Percentiles rank a stretch among this genome's conserved stretches.
These are phyloP conservation scores for Hericium coralloides DNA, from an alignment of 768 basidiomycete genomes.

Conservation along the genomic window DNA sequence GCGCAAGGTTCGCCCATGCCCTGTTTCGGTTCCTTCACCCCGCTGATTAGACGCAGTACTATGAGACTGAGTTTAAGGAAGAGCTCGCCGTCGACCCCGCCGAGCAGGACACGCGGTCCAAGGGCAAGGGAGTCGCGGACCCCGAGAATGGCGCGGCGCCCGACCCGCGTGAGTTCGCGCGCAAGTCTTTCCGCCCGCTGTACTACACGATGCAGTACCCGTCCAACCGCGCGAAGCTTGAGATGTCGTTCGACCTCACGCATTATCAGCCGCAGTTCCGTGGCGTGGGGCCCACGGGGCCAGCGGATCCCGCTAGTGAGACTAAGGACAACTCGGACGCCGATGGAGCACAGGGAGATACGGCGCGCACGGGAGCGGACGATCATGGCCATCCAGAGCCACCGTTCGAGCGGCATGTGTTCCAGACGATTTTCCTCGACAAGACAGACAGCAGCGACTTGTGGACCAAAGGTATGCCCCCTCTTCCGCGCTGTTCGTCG, in stretches of 20 bases:
- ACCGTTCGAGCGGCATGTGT: constrained; percentile 35
- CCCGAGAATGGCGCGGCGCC: constrained; percentile 16
- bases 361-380: not conserved
- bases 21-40: not conserved
- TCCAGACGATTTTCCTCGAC: constrained; percentile 43
- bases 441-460: constrained; percentile 28
- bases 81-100: constrained; percentile 17
- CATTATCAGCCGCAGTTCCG: constrained; percentile 39
- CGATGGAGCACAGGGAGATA: constrained; percentile 11
- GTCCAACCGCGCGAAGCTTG: constrained; percentile 35
- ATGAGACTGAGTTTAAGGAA: constrained; percentile 29
- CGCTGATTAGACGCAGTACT: constrained; percentile 24
- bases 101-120: constrained; percentile 12
- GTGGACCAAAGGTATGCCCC: constrained; percentile 23
- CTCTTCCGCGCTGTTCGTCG: not conserved
- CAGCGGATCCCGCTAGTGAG: constrained; percentile 11
- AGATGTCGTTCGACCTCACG: constrained; percentile 45
- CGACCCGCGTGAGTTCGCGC: constrained; percentile 27
- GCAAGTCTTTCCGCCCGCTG: constrained; percentile 32
- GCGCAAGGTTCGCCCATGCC: constrained; percentile 27
- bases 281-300: constrained; percentile 20
- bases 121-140: constrained; percentile 17
- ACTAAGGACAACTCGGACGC: constrained; percentile 5
- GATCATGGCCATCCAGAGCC: constrained; percentile 12
- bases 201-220: constrained; percentile 39